phyloP scores from a whole-genome alignment of 23 red algal genomes.

The Agarophyton chilense region DNA sequence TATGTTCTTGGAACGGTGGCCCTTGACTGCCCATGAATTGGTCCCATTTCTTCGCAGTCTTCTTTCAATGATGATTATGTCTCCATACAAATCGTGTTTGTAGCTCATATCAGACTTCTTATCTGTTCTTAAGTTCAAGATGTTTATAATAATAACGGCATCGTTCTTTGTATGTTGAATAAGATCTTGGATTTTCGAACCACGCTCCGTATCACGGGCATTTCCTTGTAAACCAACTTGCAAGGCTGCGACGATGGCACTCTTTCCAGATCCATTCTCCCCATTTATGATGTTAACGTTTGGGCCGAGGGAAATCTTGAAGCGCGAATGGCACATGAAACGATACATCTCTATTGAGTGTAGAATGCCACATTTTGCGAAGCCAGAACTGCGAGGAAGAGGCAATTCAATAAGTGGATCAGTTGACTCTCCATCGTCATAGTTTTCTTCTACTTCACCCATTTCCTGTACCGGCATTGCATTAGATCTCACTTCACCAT shows the following conservation, averaged over 20 bases:
- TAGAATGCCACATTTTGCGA: slow-evolving; percentile 80
- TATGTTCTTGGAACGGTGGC: slow-evolving; percentile 29
- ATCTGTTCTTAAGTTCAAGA: slow-evolving; percentile 56
- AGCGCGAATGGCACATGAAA: slow-evolving; percentile 94
- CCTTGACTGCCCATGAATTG: slow-evolving; percentile 65
- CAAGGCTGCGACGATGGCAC: slow-evolving; percentile 91
- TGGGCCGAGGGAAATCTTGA: slow-evolving; percentile 79
- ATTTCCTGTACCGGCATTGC: background rate
- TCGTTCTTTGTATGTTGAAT: slow-evolving; percentile 62
- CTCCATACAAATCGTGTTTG: slow-evolving; percentile 79
- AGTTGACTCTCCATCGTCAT: background rate
- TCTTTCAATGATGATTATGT: slow-evolving; percentile 86
- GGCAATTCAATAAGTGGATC: background rate
- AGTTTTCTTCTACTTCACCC: slow-evolving; percentile 45
- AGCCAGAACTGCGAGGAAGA: slow-evolving; percentile 28
- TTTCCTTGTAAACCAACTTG: slow-evolving; percentile 78
- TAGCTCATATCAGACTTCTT: slow-evolving; percentile 52
- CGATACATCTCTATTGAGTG: slow-evolving; percentile 77
- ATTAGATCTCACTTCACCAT: background rate
- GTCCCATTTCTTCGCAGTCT: slow-evolving; percentile 47
- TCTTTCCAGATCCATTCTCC: slow-evolving; percentile 93
- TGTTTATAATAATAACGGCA: slow-evolving; percentile 64
- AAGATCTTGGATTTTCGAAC: slow-evolving; percentile 46
- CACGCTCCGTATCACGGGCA: slow-evolving; percentile 74
- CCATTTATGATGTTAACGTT: slow-evolving; percentile 97